Evolutionary conservation across 179 eudicot genomes (phyloP).

Genomic region (Heliamphora pulchella): DNA sequence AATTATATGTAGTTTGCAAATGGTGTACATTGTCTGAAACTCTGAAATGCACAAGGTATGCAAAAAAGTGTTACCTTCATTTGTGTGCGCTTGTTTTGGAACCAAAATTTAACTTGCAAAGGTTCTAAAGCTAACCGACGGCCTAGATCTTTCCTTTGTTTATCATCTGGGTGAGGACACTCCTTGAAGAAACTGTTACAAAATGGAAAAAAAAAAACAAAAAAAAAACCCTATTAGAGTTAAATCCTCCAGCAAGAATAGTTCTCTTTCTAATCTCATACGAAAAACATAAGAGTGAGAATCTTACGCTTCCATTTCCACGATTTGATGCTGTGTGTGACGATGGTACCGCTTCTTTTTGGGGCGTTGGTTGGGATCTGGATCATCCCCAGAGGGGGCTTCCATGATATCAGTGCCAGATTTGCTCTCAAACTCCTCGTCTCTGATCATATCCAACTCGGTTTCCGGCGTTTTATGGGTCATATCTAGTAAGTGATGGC

Average conservation of each 20-base stretch:
- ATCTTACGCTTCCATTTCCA: constrained; percentile 57
- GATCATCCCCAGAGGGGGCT: constrained; percentile 62
- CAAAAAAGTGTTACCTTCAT: constrained; percentile 42
- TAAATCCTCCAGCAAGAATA: not conserved
- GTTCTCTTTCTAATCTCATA: not conserved
- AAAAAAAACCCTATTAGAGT: not conserved
- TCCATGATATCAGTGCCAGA: constrained; percentile 51
- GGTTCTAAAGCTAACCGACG: constrained; percentile 47
- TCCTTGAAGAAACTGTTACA: constrained; percentile 47
- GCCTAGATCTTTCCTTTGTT: constrained; percentile 62
- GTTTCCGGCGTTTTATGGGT: constrained; percentile 30
- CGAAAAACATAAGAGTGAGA: not conserved
- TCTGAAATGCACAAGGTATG: no score
- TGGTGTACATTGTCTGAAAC: no score
- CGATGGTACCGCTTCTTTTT: constrained; percentile 79
- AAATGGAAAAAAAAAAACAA: no score
- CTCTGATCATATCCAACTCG: constrained; percentile 33
- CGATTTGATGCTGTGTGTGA: constrained; percentile 59
- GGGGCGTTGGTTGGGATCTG: constrained; percentile 67
- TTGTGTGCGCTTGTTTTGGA: constrained; percentile 66
- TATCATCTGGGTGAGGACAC: constrained; percentile 67
- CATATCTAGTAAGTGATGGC: constrained; percentile 34
- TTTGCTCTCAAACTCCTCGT: constrained; percentile 48
- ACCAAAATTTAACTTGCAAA: constrained; percentile 62
- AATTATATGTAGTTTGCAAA: no score